Percentiles rank a stretch among this genome's conserved stretches.
These are phyloP conservation scores for Pinus albicaulis DNA, from an alignment of 75 land plant species.

Conservation along the genomic window DNA sequence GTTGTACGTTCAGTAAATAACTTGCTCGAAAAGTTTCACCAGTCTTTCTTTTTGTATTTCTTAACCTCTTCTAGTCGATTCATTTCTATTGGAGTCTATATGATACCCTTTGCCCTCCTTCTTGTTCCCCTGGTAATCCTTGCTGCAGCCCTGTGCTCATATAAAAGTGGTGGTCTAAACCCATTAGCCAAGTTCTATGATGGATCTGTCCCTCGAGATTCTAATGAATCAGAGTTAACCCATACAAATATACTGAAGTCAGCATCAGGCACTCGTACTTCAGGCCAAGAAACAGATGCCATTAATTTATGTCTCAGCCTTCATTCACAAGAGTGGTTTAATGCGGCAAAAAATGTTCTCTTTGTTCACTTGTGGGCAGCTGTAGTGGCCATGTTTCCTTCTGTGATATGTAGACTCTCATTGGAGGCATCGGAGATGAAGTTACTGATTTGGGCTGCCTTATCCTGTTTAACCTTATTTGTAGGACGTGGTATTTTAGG, in stretches of 20 bases:
- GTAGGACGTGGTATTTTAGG: conserved; percentile 21
- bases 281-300: conserved; percentile 2
- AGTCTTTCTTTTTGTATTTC: conserved; percentile 92
- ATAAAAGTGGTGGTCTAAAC: background rate
- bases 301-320: background rate
- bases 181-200: background rate
- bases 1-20: conserved; percentile 92
- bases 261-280: background rate
- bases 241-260: background rate
- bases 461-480: conserved; percentile 29
- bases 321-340: conserved; percentile 64
- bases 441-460: conserved; percentile 43
- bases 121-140: conserved; percentile 72
- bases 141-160: conserved; percentile 74
- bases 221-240: background rate
- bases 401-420: conserved; percentile 39
- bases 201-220: background rate
- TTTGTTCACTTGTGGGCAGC: conserved; percentile 68
- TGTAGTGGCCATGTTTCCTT: conserved; percentile 61
- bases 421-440: conserved; percentile 26
- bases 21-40: conserved; percentile 95
- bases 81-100: conserved; percentile 89
- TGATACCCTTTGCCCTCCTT: conserved; percentile 84
- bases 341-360: conserved; percentile 55
- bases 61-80: conserved; percentile 72